Base-by-base conservation (phyloP, 129 eudicot genomes). In the Helichrysum umbraculigerum region DNA sequence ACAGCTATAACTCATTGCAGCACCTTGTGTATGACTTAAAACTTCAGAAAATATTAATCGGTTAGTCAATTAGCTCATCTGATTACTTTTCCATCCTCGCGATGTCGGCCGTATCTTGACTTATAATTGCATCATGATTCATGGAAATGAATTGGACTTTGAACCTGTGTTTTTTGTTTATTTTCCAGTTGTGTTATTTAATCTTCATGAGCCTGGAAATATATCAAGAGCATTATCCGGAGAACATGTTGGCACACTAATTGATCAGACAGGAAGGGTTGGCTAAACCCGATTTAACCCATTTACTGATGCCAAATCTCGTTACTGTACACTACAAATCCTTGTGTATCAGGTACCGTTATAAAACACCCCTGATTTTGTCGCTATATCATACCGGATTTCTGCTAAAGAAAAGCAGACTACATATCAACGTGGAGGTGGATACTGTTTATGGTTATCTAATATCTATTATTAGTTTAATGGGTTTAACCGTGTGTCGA, bases 151-250 rank as follows among this genome's bases (percentile, higher is more conserved):
- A 66, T 8, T 17, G n/a, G 52, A 66, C 29, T 7, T 67, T 67
- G 52, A 67, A 37, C 54, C 17, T 37, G 0, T 11, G 5, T 6
- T 15, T 35, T 37, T 69, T 2, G n/a, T n/a, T 25, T 37, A n/a
- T 22, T 9, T 64, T 85, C 86, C 85, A 93, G 98, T 90, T 75
- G 98, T 86, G 67, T 76, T 93, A 34, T 93, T 93, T 79, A 88
- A 93, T 86, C 91, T 93, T 75, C 97, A 85, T 17, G 97, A 93
- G 84, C 96, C 97, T 12, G 93, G 97, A 65, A 93, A 93, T 81
- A 93, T 93, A 72, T 93, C 96, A 57, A 88, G 91, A 83, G 98
- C 97, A 28, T 78, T 93, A 71, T 90, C 88, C 5, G 98, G 98
- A 75, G 96, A 93, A 80, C 87, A 82, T 75, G 96, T 93, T 76